Percentiles rank a stretch among this genome's conserved stretches.
Evolutionary conservation across 2,329 filamentous ascomycete genomes (phyloP).

Genomic region (Fusarium pseudonygamai): DNA sequence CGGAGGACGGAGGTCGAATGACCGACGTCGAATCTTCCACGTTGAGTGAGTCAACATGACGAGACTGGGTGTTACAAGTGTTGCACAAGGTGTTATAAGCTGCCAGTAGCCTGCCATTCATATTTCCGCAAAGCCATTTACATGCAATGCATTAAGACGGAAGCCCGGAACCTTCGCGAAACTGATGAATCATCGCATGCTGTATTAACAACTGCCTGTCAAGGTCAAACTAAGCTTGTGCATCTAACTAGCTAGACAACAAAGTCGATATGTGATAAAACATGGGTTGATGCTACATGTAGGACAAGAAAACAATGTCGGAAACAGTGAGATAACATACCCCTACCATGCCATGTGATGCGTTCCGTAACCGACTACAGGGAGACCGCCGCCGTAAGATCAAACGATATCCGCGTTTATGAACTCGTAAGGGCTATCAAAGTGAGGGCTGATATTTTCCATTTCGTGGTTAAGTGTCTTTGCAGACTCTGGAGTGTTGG

Average conservation of each 20-base stretch:
- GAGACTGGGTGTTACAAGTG: conserved; percentile 20
- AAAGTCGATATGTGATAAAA: neutral
- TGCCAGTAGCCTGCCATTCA: conserved; percentile 6
- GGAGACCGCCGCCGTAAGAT: neutral
- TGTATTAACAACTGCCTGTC: neutral
- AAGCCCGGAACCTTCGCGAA: conserved; percentile 3
- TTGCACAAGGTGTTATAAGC: conserved; percentile 7
- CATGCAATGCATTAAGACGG: neutral
- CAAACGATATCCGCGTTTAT: neutral
- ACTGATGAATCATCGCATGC: neutral
- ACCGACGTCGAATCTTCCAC: neutral
- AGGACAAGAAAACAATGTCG: neutral
- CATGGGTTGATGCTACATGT: neutral
- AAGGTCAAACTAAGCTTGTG: neutral
- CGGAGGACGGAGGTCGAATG: neutral
- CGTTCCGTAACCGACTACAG: neutral
- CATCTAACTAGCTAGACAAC: neutral
- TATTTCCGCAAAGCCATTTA: neutral
- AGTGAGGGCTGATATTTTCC: conserved; percentile 43
- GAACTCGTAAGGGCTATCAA: conserved; percentile 35
- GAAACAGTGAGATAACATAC: neutral
- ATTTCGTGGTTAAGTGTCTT: conserved; percentile 59
- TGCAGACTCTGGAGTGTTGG: conserved; percentile 48
- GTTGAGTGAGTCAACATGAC: conserved; percentile 20
- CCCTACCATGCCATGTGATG: neutral